Evolutionary conservation across 345 rosid genomes (phyloP).

Genomic region (Syzygium jambos): DNA sequence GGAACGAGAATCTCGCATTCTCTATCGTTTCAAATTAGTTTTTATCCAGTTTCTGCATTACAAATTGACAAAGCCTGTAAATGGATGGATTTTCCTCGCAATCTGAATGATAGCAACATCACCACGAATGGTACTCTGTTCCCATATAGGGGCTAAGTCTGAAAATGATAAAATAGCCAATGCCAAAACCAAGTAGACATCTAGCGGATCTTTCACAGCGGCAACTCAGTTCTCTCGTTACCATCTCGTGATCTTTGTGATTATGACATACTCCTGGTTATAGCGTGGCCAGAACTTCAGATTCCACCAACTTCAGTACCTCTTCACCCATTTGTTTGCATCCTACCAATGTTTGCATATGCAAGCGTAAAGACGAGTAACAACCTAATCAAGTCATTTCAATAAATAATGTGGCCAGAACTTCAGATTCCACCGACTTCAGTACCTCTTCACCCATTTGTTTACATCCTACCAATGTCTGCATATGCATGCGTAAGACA

Average conservation of each 20-base stretch:
- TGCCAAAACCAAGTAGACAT: not conserved
- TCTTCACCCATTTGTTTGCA: slow-evolving; percentile 94
- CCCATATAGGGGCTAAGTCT: not conserved
- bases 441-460: slow-evolving; percentile 91
- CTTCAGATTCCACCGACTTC: slow-evolving; percentile 51
- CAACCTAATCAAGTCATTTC: not conserved
- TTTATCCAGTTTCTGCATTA: not conserved
- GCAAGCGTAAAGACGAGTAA: not conserved
- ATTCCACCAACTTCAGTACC: slow-evolving; percentile 62
- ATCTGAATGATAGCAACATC: not conserved
- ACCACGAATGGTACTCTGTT: not conserved
- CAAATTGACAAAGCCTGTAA: not conserved
- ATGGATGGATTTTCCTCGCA: not conserved
- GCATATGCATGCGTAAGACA: slow-evolving; percentile 6
- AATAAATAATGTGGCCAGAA: slow-evolving; percentile 37
- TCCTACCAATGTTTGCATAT: slow-evolving; percentile 71
- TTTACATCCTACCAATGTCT: slow-evolving; percentile 88
- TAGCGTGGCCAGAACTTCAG: slow-evolving; percentile 39
- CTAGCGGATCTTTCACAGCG: not conserved
- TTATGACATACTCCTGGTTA: not conserved
- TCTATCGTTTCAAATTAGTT: not conserved
- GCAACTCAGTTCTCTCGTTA: not conserved
- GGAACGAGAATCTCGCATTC: not conserved
- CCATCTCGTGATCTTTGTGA: not conserved
- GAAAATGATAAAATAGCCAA: not conserved